These are phyloP conservation scores for Dalbergia oliveri DNA, from an alignment of 306 rosid species.

Conservation along the genomic window DNA sequence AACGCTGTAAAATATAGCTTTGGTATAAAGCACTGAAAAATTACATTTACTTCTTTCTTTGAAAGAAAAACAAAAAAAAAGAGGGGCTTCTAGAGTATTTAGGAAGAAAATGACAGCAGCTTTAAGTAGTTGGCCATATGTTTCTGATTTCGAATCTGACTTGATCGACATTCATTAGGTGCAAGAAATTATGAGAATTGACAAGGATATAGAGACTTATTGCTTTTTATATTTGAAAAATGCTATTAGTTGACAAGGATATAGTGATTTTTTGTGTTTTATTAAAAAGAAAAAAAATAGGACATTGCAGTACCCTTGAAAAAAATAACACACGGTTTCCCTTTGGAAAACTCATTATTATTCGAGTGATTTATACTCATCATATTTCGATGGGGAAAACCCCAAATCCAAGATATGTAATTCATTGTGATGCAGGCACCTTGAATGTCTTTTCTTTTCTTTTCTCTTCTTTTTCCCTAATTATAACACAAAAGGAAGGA, in stretches of 20 bases:
- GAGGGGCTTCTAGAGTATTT: constrained; percentile 3
- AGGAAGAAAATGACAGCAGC: constrained; percentile 37
- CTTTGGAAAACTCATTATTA: no score
- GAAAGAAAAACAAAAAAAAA: no score
- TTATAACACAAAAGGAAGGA: constrained; percentile 15
- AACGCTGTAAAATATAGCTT: no score
- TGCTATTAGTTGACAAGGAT: background rate
- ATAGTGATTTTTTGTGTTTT: no score
- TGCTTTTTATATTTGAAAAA: background rate
- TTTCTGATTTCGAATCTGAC: background rate
- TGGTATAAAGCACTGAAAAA: background rate
- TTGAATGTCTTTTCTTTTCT: background rate
- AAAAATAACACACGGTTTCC: no score
- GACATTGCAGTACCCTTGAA: no score
- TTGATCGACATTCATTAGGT: constrained; percentile 43
- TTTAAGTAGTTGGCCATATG: constrained; percentile 30
- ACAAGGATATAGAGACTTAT: constrained; percentile 23
- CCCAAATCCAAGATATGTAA: no score
- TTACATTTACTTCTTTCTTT: no score
- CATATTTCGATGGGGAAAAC: no score
- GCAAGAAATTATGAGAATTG: constrained; percentile 45
- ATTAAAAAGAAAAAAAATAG: no score
- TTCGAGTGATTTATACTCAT: no score
- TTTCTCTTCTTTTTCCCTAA: background rate
- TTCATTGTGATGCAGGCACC: constrained; percentile 1